phyloP scores from a whole-genome alignment of 169 alveolate species.

The Eimeria falciformis region DNA sequence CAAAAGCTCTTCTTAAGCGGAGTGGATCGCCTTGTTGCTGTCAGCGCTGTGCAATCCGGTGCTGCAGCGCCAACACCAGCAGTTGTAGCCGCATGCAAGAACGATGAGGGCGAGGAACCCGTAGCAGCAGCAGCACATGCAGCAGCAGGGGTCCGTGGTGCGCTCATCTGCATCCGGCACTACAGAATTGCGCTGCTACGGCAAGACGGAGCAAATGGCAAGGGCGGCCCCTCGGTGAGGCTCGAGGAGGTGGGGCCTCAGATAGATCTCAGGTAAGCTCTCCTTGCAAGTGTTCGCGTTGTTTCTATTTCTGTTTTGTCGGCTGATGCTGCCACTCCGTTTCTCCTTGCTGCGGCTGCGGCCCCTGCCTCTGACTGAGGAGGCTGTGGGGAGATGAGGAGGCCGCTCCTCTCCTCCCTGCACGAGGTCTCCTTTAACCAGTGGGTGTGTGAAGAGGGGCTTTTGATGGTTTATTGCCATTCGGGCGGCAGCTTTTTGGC shows the following conservation, averaged over 20 bases:
- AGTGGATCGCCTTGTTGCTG: conserved; percentile 62
- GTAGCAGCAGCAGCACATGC: background rate
- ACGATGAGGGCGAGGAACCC: conserved; percentile 1
- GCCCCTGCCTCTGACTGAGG: too few species aligned
- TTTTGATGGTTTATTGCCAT: background rate
- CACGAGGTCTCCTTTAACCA: too few species aligned
- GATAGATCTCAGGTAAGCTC: conserved; percentile 57
- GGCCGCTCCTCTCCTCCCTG: too few species aligned
- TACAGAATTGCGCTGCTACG: conserved; percentile 38
- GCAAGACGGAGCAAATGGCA: background rate
- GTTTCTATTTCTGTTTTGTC: background rate
- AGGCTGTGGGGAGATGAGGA: too few species aligned
- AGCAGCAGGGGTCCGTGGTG: background rate
- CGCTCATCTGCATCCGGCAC: conserved; percentile 35
- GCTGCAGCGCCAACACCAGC: background rate
- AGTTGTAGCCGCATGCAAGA: background rate
- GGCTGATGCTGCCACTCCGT: background rate
- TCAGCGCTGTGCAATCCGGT: conserved; percentile 55
- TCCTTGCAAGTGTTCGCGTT: background rate
- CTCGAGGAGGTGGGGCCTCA: conserved; percentile 74
- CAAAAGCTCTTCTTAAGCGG: conserved; percentile 47
- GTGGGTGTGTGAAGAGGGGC: too few species aligned
- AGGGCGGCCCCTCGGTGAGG: conserved; percentile 51
- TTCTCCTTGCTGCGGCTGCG: background rate
- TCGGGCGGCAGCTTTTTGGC: background rate